phyloP scores from a whole-genome alignment of 2,329 filamentous ascomycete species.

The Thielaviopsis cerberus region DNA sequence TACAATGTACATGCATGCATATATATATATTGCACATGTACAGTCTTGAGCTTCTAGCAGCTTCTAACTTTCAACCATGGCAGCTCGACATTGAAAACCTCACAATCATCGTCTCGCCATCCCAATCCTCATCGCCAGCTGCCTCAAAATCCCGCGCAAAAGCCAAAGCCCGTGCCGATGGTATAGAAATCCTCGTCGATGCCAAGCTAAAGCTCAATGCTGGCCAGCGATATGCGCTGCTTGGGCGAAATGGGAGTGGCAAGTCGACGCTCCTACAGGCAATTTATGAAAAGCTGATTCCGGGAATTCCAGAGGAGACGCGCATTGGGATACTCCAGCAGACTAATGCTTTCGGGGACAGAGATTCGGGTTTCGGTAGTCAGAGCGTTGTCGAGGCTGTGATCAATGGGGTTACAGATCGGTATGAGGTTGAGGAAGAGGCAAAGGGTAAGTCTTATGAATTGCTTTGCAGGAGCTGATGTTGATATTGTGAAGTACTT shows the following conservation, averaged over 20 bases:
- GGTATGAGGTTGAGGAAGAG: conserved; percentile 39
- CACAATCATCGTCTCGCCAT: conserved; percentile 43
- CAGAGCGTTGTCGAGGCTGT: conserved; percentile 46
- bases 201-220: conserved; percentile 55
- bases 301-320: conserved; percentile 49
- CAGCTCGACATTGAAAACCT: conserved; percentile 56
- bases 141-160: conserved; percentile 29
- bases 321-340: conserved; percentile 53
- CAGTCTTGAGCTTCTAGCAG: too few species aligned
- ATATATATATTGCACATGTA: too few species aligned
- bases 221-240: conserved; percentile 55
- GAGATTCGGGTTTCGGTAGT: conserved; percentile 20
- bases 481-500: conserved; percentile 22
- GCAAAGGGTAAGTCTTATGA: conserved; percentile 30
- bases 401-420: conserved; percentile 39
- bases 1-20: too few species aligned
- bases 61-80: neutral
- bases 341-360: conserved; percentile 23
- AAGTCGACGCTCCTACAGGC: conserved; percentile 65
- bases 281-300: conserved; percentile 60
- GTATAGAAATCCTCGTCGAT: conserved; percentile 50
- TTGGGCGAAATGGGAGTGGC: conserved; percentile 66
- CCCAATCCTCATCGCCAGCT: conserved; percentile 17
- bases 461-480: neutral
- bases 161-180: conserved; percentile 25